Percentiles rank a stretch among this genome's conserved stretches.
phyloP scores from a whole-genome alignment of 2,329 filamentous ascomycete genomes.

The Talaromyces sp. region DNA sequence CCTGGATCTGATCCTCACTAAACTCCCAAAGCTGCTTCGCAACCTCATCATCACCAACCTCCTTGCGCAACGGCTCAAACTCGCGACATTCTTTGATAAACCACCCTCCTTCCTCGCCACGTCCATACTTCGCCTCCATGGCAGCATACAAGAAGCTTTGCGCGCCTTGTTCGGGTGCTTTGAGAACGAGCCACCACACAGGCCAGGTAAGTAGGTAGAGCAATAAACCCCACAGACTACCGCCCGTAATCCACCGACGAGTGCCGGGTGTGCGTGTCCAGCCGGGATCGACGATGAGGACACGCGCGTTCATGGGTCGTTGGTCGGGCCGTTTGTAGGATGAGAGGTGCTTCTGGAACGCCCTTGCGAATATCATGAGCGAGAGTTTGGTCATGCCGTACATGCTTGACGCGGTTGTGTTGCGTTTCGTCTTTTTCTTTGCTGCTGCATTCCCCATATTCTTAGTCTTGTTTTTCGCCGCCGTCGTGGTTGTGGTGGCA shows the following conservation, averaged over 20 bases:
- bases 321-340: constrained; percentile 80
- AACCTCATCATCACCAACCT: constrained; percentile 73
- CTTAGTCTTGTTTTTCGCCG: constrained; percentile 37
- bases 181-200: constrained; percentile 82
- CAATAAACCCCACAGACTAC: constrained; percentile 74
- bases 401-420: constrained; percentile 38
- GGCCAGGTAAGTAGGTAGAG: constrained; percentile 77
- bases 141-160: constrained; percentile 82
- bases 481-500: constrained; percentile 34
- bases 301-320: constrained; percentile 75
- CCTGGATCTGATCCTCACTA: constrained; percentile 79
- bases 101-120: constrained; percentile 61
- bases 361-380: constrained; percentile 81
- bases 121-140: constrained; percentile 70
- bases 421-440: constrained; percentile 22
- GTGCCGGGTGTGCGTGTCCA: constrained; percentile 81
- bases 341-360: constrained; percentile 90
- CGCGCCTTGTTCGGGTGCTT: constrained; percentile 77
- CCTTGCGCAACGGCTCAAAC: constrained; percentile 67
- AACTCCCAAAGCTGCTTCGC: constrained; percentile 88
- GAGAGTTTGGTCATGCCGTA: constrained; percentile 70
- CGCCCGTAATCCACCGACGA: constrained; percentile 80
- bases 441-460: constrained; percentile 5
- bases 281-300: constrained; percentile 85
- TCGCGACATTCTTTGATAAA: constrained; percentile 87